A percentile compares a stretch with the other conserved stretches of the same genome.
phyloP scores from a whole-genome alignment of 1,139 yeast genomes.

The Debaryomyces psychrophilus region DNA sequence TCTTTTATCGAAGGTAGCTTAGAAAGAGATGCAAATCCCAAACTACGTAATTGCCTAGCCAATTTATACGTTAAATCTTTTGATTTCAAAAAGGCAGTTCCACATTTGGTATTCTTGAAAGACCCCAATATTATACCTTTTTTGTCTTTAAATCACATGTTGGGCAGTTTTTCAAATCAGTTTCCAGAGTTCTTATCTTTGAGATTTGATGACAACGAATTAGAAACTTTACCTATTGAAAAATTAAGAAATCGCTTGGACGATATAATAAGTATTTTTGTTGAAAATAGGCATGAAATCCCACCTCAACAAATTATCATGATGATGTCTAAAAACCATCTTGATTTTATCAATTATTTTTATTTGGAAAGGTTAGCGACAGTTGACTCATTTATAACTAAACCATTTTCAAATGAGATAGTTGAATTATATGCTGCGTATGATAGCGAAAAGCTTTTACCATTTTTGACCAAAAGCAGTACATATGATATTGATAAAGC shows the following conservation, averaged over 20 bases:
- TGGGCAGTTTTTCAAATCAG: slow-evolving; percentile 50
- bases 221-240: slow-evolving; percentile 43
- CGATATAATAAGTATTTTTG: slow-evolving; percentile 58
- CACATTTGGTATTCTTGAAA: slow-evolving; percentile 57
- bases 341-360: slow-evolving; percentile 62
- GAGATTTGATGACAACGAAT: slow-evolving; percentile 37
- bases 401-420: slow-evolving; percentile 66
- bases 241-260: slow-evolving; percentile 42
- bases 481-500: slow-evolving; percentile 75
- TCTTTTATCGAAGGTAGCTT: slow-evolving; percentile 49
- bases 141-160: slow-evolving; percentile 61
- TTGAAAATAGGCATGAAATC: slow-evolving; percentile 67
- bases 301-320: slow-evolving; percentile 53
- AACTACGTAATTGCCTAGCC: slow-evolving; percentile 55
- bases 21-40: slow-evolving; percentile 23
- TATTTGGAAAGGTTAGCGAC: slow-evolving; percentile 57
- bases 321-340: slow-evolving; percentile 43
- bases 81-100: slow-evolving; percentile 65
- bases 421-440: slow-evolving; percentile 66
- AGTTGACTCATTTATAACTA: slow-evolving; percentile 56
- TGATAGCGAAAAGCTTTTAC: slow-evolving; percentile 54
- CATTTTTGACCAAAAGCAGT: slow-evolving; percentile 47
- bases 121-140: slow-evolving; percentile 62
- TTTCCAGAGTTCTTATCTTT: slow-evolving; percentile 59
- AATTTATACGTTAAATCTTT: slow-evolving; percentile 57